Evolutionary conservation across 1,284 basidiomycete species (phyloP).

Genomic region (Puccinia polysora): DNA sequence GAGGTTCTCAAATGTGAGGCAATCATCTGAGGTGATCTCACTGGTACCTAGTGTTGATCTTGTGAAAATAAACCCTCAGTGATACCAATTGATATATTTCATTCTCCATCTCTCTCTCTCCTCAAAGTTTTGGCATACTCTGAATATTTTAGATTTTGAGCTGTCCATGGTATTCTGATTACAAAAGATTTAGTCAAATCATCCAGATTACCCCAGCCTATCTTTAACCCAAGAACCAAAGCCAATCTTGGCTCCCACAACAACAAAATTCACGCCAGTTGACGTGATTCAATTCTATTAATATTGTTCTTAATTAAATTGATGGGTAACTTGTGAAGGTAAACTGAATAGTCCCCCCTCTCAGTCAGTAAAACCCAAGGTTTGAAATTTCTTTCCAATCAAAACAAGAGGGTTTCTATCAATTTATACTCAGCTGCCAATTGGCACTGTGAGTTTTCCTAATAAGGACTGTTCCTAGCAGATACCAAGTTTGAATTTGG

Average conservation of each 20-base stretch:
- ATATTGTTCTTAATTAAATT: no score
- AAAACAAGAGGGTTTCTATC: constrained; percentile 63
- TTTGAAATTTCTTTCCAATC: constrained; percentile 54
- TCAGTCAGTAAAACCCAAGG: constrained; percentile 55
- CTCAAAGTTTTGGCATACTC: constrained; percentile 91
- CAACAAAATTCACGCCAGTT: constrained; percentile 91
- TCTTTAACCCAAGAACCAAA: constrained; percentile 97
- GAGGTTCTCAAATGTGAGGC: constrained; percentile 91
- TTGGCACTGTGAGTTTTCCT: constrained; percentile 69
- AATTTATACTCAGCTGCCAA: constrained; percentile 68
- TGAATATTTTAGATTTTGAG: constrained; percentile 83
- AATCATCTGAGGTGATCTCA: constrained; percentile 92
- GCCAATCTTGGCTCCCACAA: constrained; percentile 91
- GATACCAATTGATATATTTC: not conserved
- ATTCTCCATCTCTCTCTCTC: not conserved
- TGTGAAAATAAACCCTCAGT: not conserved
- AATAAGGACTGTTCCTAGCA: constrained; percentile 71
- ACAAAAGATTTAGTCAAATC: constrained; percentile 78
- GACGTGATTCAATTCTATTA: constrained; percentile 59
- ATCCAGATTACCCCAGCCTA: constrained; percentile 70
- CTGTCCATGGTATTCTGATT: constrained; percentile 79
- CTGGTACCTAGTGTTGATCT: constrained; percentile 61
- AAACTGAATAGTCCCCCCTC: not conserved
- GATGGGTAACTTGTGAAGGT: not conserved
- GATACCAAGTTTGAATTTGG: constrained; percentile 92